phyloP scores from a whole-genome alignment of 768 basidiomycete genomes.

The Mycena rosella region DNA sequence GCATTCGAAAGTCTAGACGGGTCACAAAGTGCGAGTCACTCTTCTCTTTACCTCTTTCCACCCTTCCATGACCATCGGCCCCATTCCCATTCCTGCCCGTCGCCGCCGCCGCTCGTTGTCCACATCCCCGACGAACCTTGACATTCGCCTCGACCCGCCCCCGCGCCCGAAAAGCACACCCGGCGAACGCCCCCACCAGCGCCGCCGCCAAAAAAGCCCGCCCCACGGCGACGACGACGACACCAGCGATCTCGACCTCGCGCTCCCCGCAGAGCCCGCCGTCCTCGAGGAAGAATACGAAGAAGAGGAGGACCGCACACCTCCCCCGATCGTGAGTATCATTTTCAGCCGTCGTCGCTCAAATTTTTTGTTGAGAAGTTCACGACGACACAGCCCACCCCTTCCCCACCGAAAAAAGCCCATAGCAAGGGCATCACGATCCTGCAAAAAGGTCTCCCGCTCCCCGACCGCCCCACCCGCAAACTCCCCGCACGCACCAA shows the following conservation, averaged over 20 bases:
- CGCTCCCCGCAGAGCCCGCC: slow-evolving; percentile 34
- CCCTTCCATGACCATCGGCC: slow-evolving; percentile 33
- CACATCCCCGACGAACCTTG: slow-evolving; percentile 54
- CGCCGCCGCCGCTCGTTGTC: slow-evolving; percentile 74
- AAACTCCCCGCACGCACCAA: slow-evolving; percentile 56
- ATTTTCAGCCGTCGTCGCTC: not conserved
- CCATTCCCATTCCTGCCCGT: slow-evolving; percentile 47
- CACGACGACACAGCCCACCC: not conserved
- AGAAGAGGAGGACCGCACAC: slow-evolving; percentile 37
- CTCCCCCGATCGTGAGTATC: slow-evolving; percentile 27
- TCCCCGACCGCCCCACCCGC: slow-evolving; percentile 59
- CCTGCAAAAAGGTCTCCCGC: slow-evolving; percentile 54
- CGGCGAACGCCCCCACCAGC: slow-evolving; percentile 67
- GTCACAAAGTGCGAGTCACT: no score
- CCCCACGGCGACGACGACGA: slow-evolving; percentile 48
- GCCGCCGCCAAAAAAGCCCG: slow-evolving; percentile 61
- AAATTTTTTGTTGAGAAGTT: no score
- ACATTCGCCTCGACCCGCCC: slow-evolving; percentile 58
- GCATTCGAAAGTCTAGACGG: no score
- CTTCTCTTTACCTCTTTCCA: not conserved
- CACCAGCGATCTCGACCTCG: slow-evolving; percentile 50
- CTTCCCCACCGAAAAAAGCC: slow-evolving; percentile 13
- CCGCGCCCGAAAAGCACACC: slow-evolving; percentile 84
- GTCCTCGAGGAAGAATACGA: slow-evolving; percentile 46
- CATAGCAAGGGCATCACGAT: slow-evolving; percentile 34